Conservation (phyloP, 1,284 basidiomycete species). For the Irpex rosettiformis region DNA sequence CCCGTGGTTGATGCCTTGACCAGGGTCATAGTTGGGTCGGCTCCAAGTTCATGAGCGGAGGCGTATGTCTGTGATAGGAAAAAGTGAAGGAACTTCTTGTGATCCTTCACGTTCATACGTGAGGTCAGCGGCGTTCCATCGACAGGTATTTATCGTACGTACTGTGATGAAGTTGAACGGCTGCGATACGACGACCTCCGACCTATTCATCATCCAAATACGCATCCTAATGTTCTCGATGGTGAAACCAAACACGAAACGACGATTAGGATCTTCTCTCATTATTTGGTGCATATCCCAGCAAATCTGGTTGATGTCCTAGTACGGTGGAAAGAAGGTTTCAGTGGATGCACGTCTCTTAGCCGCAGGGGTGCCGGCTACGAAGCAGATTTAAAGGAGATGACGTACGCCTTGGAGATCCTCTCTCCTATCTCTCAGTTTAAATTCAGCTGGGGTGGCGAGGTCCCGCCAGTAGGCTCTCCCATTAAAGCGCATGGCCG, state of each 20-base stretch:
- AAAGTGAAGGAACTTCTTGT: background rate
- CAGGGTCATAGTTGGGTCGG: constrained; percentile 5
- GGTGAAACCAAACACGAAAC: background rate
- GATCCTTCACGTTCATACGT: background rate
- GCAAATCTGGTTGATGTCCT: background rate
- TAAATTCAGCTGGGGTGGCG: background rate
- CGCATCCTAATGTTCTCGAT: background rate
- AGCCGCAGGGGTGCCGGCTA: background rate
- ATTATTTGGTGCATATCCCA: background rate
- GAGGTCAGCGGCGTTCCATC: background rate
- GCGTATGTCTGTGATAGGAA: constrained; percentile 4
- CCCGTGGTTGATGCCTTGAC: background rate
- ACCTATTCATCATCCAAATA: background rate
- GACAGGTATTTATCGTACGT: background rate
- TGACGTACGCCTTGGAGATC: background rate
- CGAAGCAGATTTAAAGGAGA: background rate
- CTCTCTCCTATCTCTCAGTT: background rate
- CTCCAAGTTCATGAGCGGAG: background rate
- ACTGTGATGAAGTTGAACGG: constrained; percentile 4
- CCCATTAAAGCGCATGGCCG: no score
- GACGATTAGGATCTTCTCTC: background rate
- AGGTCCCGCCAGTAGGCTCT: background rate
- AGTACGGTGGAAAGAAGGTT: no score
- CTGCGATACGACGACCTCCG: background rate
- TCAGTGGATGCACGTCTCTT: no score